Evolutionary conservation across 441 rosid genomes (phyloP), one percentile per base, ranked within the genome.

Genomic region (Syzygium malaccense): DNA sequence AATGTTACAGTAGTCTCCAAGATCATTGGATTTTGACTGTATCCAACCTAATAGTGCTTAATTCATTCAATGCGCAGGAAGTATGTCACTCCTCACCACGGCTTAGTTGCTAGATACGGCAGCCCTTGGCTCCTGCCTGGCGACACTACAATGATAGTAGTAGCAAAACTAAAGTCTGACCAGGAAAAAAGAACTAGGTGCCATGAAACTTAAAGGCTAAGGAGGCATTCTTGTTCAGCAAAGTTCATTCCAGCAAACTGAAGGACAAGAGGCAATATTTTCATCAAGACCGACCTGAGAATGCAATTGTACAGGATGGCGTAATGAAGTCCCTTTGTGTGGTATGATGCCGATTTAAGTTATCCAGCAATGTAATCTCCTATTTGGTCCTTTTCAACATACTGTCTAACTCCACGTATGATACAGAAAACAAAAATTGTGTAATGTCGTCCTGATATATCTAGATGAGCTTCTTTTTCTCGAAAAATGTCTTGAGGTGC

Each of bases 401-500:
- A 71, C 17, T 37, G 28, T 20, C 83, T 37, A 71, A 71, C 83
- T 71, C 51, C 83, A 37, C n/a, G 17, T 37, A 37, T 37, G 83
- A 71, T 71, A 71, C 83, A 71, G 26, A 33, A n/a, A 32, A 33
- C 2, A 18, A 18, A 71, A 71, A 71, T 11, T 20, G 83, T 28
- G 25, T 37, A 71, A 71, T 71, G 51, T 71, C 9, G 25, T 23
- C 51, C 83, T 71, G n/a, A 71, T 11, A 25, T 57, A 26, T 85
- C 64, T 87, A 87, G 45, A 87, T 49, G 58, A 87, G 58, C 57
- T 87, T 87, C 83, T 87, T 87, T 71, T 71, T 87, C 80, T 60
- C 57, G 62, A 87, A 87, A 33, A 48, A 87, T n/a, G 88, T 66
- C 58, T 87, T 87, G 45, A 87, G 51, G 57, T 87, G 88, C 88